Evolutionary conservation across 345 rosid species (phyloP).

Genomic region (Adansonia digitata): DNA sequence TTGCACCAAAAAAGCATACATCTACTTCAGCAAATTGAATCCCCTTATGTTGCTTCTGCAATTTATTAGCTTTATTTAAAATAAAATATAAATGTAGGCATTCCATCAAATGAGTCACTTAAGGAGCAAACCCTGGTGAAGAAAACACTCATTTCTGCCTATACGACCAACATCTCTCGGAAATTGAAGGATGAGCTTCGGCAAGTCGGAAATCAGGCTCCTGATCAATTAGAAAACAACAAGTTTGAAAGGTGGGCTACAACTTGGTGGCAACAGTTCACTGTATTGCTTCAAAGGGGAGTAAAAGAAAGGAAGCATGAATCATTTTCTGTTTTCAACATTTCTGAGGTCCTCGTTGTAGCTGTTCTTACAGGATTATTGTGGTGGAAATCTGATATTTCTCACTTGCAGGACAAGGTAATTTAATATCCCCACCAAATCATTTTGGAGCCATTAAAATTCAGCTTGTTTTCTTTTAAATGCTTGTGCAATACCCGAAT

Average conservation of each 20-base stretch:
- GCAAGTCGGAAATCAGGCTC: neutral
- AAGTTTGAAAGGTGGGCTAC: slow-evolving; percentile 30
- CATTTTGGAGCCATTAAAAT: too few relatives aligned
- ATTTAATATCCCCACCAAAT: too few relatives aligned
- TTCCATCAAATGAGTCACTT: slow-evolving; percentile 21
- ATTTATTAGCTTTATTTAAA: too few relatives aligned
- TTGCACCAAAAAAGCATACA: too few relatives aligned
- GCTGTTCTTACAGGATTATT: slow-evolving; percentile 34
- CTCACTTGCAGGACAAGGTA: slow-evolving; percentile 66
- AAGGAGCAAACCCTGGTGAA: slow-evolving; percentile 12
- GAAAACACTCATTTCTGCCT: neutral
- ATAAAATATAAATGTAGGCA: too few relatives aligned
- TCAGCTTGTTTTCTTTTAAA: too few relatives aligned
- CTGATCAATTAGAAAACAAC: slow-evolving; percentile 8
- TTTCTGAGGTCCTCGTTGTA: slow-evolving; percentile 29
- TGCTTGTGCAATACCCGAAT: too few relatives aligned
- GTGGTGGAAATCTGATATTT: slow-evolving; percentile 42
- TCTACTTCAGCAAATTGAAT: too few relatives aligned
- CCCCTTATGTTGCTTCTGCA: neutral
- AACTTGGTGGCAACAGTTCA: slow-evolving; percentile 55
- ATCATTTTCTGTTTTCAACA: slow-evolving; percentile 33
- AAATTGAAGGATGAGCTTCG: slow-evolving; percentile 27
- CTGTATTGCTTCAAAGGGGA: slow-evolving; percentile 24
- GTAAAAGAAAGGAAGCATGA: slow-evolving; percentile 48
- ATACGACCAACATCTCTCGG: slow-evolving; percentile 13